A percentile compares a stretch with the other conserved stretches of the same genome.
Evolutionary conservation across 768 basidiomycete species (phyloP).

Genomic region (Amanita pallidorosea): DNA sequence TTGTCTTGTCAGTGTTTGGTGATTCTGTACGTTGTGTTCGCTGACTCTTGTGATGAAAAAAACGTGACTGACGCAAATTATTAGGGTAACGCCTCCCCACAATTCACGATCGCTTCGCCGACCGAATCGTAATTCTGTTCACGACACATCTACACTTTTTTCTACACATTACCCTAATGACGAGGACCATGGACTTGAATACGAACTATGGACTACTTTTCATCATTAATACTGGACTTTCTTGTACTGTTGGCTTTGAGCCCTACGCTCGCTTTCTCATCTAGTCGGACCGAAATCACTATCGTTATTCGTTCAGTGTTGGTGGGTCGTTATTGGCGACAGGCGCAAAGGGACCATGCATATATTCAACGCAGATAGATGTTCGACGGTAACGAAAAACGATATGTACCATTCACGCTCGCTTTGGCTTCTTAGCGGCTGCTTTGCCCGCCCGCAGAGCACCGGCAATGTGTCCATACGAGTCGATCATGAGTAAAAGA

Average conservation of each 20-base stretch:
- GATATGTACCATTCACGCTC: background rate
- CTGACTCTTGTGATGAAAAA: background rate
- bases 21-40: slow-evolving; percentile 15
- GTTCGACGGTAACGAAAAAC: background rate
- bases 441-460: slow-evolving; percentile 38
- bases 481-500: slow-evolving; percentile 66
- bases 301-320: background rate
- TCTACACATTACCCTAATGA: background rate
- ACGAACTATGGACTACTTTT: background rate
- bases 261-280: slow-evolving; percentile 2
- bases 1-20: slow-evolving; percentile 16
- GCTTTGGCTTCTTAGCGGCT: background rate
- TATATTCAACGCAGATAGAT: background rate
- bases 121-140: background rate
- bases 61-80: background rate
- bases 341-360: too few relatives aligned
- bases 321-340: background rate
- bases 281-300: background rate
- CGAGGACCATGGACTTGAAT: background rate
- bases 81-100: slow-evolving; percentile 19
- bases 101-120: slow-evolving; percentile 10
- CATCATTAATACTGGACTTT: background rate
- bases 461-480: slow-evolving; percentile 58
- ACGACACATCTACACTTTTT: background rate
- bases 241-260: background rate